Percentiles rank a stretch among this genome's conserved stretches.
These are phyloP conservation scores for Neopestalotiopsis sp. DNA, from an alignment of 2,329 filamentous ascomycete genomes.

Conservation along the genomic window DNA sequence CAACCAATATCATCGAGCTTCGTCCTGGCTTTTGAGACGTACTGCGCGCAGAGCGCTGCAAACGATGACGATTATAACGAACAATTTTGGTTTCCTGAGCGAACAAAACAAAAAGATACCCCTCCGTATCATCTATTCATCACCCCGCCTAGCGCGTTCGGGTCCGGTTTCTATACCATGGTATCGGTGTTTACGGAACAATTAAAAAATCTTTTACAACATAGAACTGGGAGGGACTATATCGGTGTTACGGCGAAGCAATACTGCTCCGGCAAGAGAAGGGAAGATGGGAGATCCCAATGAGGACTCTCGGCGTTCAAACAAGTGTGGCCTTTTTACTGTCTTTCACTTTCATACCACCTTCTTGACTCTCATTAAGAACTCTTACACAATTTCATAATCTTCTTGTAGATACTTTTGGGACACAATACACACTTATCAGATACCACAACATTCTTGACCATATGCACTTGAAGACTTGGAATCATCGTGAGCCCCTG, in stretches of 20 bases:
- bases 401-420: not conserved
- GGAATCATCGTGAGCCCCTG: not conserved
- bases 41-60: constrained; percentile 35
- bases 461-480: no score
- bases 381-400: not conserved
- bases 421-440: not conserved
- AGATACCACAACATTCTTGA: not conserved
- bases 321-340: not conserved
- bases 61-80: constrained; percentile 32
- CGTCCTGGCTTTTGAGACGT: constrained; percentile 21
- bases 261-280: not conserved
- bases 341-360: not conserved
- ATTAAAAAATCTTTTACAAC: constrained; percentile 21
- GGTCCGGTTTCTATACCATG: constrained; percentile 19
- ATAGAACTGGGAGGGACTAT: constrained; percentile 14
- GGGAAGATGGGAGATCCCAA: not conserved
- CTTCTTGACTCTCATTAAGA: not conserved
- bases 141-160: constrained; percentile 16
- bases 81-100: constrained; percentile 28
- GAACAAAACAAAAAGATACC: constrained; percentile 28
- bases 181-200: constrained; percentile 30
- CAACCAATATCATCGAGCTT: constrained; percentile 17
- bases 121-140: constrained; percentile 15
- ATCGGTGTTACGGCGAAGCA: constrained; percentile 9
- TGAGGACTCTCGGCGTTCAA: not conserved